Evolutionary conservation across 2,329 filamentous ascomycete species (phyloP).

Genomic region (Trichoderma atroviride): DNA sequence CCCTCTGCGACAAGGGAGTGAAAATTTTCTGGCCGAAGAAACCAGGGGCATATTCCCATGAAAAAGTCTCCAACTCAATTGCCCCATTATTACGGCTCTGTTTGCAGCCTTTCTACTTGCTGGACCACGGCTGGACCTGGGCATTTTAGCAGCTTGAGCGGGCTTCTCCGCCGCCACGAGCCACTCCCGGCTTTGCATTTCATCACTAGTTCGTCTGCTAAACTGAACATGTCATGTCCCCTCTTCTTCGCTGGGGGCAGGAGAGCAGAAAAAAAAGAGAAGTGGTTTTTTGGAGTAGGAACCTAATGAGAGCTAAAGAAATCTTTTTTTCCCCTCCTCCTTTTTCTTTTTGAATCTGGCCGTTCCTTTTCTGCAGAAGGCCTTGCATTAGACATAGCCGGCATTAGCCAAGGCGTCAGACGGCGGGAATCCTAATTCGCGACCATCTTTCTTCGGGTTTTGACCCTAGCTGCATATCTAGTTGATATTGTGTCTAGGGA

Average conservation of each 20-base stretch:
- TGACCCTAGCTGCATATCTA: constrained; percentile 4
- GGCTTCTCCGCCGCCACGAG: constrained; percentile 22
- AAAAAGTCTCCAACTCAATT: neutral
- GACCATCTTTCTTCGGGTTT: neutral
- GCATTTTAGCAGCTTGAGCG: constrained; percentile 3
- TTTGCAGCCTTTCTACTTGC: constrained; percentile 4
- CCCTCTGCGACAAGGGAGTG: neutral
- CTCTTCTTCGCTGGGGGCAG: neutral
- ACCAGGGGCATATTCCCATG: neutral
- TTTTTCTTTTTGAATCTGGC: neutral
- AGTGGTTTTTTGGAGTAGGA: neutral
- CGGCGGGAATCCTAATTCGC: neutral
- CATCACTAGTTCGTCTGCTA: constrained; percentile 4
- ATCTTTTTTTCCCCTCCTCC: neutral
- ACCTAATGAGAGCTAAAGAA: neutral
- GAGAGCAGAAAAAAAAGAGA: neutral
- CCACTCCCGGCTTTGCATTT: constrained; percentile 23
- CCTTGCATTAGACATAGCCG: neutral
- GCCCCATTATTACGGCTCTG: neutral
- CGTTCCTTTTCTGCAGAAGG: neutral
- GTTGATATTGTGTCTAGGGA: neutral
- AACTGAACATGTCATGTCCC: neutral
- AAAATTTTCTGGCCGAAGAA: neutral
- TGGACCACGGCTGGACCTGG: neutral
- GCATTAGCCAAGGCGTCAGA: neutral